These are phyloP conservation scores for Nitzschia sp. DNA, from an alignment of 108 stramenopile species.

Conservation along the genomic window DNA sequence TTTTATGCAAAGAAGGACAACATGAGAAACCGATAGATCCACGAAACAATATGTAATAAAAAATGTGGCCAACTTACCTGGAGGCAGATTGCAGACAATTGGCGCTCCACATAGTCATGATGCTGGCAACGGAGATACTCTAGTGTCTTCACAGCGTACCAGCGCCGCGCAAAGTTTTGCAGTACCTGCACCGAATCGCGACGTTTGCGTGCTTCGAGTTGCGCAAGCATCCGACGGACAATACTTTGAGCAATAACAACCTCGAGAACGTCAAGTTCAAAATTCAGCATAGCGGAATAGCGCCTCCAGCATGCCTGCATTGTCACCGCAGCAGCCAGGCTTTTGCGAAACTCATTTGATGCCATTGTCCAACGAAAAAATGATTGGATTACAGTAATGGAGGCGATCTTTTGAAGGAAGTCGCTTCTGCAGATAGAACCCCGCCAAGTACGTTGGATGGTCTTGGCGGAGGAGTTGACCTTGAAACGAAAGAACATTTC, in stretches of 20 bases:
- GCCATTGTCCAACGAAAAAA: conserved; percentile 1
- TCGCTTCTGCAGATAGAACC: neutral
- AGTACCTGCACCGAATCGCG: neutral
- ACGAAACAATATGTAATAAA: too few relatives aligned
- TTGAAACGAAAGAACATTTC: neutral
- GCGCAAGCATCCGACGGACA: conserved; percentile 35
- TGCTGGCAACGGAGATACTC: neutral
- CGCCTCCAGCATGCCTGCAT: conserved; percentile 28
- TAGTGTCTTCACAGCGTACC: neutral
- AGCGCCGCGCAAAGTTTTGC: conserved; percentile 6
- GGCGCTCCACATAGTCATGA: neutral
- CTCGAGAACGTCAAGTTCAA: conserved; percentile 36
- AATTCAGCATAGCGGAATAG: conserved; percentile 20
- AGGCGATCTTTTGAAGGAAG: conserved; percentile 3
- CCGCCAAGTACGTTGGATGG: conserved; percentile 11
- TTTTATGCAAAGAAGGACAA: neutral
- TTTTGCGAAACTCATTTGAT: neutral
- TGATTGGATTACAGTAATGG: conserved; percentile 18
- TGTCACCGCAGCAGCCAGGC: neutral
- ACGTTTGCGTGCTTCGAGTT: conserved; percentile 1
- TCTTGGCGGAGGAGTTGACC: neutral
- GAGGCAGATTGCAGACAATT: neutral
- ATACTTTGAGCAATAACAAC: conserved; percentile 42
- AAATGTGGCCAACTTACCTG: conserved; percentile 13
- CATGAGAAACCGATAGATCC: too few relatives aligned